These are phyloP conservation scores for Prunus kanzakura DNA, from an alignment of 306 rosid genomes.

Conservation along the genomic window DNA sequence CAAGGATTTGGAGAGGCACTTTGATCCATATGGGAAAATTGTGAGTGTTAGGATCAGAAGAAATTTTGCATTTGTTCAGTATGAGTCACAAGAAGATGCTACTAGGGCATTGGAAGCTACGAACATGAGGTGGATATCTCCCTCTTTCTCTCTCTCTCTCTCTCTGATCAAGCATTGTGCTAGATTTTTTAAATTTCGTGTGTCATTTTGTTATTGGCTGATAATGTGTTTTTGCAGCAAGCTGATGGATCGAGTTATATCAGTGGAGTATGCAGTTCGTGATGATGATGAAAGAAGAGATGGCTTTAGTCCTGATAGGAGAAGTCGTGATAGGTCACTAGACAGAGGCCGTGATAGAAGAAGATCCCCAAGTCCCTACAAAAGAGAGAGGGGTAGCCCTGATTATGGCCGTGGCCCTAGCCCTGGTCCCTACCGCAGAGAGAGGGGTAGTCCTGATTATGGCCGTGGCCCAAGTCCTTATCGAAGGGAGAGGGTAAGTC, in stretches of 20 bases:
- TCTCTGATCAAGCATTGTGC: background rate
- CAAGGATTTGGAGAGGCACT: conserved; percentile 96
- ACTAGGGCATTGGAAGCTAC: conserved; percentile 85
- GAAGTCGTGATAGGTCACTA: conserved; percentile 59
- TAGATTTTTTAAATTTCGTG: background rate
- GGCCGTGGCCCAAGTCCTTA: conserved; percentile 69
- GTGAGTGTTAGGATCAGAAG: conserved; percentile 86
- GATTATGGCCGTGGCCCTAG: conserved; percentile 88
- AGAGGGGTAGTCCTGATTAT: conserved; percentile 76
- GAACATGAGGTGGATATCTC: conserved; percentile 66
- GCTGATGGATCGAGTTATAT: conserved; percentile 87
- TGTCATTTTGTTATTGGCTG: conserved; percentile 12
- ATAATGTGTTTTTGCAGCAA: conserved; percentile 55
- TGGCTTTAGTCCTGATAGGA: conserved; percentile 71
- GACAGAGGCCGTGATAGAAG: conserved; percentile 76
- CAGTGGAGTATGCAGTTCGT: conserved; percentile 86
- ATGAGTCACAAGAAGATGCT: conserved; percentile 93
- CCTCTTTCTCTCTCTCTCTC: background rate
- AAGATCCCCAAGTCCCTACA: conserved; percentile 86
- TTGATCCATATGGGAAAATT: conserved; percentile 93
- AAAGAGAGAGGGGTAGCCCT: conserved; percentile 92
- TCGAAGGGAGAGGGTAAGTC: conserved; percentile 53
- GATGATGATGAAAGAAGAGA: conserved; percentile 82
- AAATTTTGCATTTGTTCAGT: conserved; percentile 95
- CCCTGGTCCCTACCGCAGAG: conserved; percentile 59